Percentiles rank a stretch among this genome's conserved stretches.
phyloP scores from a whole-genome alignment of 345 rosid genomes.

The Eucalyptus melliodora region DNA sequence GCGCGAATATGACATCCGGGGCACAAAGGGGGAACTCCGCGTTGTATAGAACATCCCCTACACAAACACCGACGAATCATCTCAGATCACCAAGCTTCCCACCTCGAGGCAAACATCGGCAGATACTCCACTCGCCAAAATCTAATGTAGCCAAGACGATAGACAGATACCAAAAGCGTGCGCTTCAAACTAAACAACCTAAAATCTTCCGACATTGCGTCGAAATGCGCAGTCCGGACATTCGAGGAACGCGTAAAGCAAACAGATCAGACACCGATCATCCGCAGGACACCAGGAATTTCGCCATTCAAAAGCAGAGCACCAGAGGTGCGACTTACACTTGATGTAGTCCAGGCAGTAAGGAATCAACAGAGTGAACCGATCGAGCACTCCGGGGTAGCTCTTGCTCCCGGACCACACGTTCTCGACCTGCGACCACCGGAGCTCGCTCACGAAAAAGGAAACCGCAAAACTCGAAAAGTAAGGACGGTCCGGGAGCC shows the following conservation, averaged over 20 bases:
- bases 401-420: slow-evolving; percentile 71
- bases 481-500: background rate
- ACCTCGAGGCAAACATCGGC: background rate
- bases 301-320: background rate
- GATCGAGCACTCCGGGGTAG: slow-evolving; percentile 45
- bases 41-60: slow-evolving; percentile 90
- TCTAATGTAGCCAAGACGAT: background rate
- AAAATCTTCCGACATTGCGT: background rate
- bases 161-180: background rate
- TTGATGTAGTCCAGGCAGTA: slow-evolving; percentile 72
- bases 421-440: slow-evolving; percentile 61
- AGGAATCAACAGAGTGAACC: slow-evolving; percentile 82
- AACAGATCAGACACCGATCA: background rate
- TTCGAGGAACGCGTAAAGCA: background rate
- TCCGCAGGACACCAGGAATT: background rate
- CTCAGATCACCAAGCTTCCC: background rate
- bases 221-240: background rate
- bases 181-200: background rate
- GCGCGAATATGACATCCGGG: slow-evolving; percentile 80
- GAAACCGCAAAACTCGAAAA: background rate
- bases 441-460: background rate
- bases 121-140: background rate
- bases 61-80: background rate
- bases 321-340: slow-evolving; percentile 31
- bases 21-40: slow-evolving; percentile 60